Evolutionary conservation across 139 green algal genomes (phyloP), one percentile per base, ranked within the genome.

Genomic region (Volvox africanus): DNA sequence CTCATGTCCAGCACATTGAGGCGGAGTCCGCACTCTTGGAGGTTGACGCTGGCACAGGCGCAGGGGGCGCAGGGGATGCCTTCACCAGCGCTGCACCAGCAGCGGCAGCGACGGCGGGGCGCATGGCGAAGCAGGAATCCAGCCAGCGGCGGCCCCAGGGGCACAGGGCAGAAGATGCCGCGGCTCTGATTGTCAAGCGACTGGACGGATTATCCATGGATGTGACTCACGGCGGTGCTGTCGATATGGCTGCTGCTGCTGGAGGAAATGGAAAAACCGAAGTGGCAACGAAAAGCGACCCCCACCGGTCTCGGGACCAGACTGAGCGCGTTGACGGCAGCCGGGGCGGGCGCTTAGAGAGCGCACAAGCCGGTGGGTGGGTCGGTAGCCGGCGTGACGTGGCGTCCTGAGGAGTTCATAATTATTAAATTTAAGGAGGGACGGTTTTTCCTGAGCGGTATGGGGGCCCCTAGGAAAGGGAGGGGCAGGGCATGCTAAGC

Each of bases 161-260:
- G 26, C 55, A 17, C 77, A 82, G 73, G n/a, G 61, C n/a, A 11
- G 44, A 67, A 6, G 85, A 80, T 26, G 69, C 37, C 0, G 71
- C 85, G 28, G 84, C 36, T 19, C 30, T 69, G 37, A 26, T 89
- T 2, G 17, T 30, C 32, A 20, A 89, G 71, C 68, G 26, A 3
- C 61, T 89, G 71, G 71, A 89, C 44, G 71, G 85, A 0, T 71
- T 89, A 0, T 80, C 71, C 44, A 71, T 89, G 68, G 67, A 44
- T 17, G 55, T 61, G 0, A 9, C 32, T 1, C 0, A 28, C 33
- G 82, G 20, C 19, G 61, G 30, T 3, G 81, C n/a, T 9, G 50
- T 22, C 18, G 13, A 2, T 62, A 36, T 11, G 22, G 35, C 78
- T 32, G 80, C 55, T 22, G 65, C 22, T 12, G 35, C 35, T 18